A percentile compares a stretch with the other conserved stretches of the same genome.
Conservation (phyloP, 2,329 filamentous ascomycete species). For the Alternaria dauci region DNA sequence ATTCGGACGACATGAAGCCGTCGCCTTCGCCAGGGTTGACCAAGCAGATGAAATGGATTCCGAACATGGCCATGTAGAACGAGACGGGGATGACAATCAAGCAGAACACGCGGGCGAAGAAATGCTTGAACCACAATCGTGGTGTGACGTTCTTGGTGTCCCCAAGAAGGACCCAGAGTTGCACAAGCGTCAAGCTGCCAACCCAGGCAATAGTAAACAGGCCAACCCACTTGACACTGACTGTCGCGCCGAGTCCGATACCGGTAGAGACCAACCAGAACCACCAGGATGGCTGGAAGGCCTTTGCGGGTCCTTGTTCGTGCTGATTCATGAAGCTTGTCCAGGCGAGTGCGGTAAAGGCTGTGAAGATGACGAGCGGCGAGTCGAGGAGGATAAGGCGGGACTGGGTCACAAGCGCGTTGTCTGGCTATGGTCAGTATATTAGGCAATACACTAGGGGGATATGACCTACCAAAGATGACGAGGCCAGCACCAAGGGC, state of each 20-base stretch:
- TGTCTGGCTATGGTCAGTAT: slow-evolving; percentile 68
- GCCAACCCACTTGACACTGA: slow-evolving; percentile 98
- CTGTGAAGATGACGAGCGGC: slow-evolving; percentile 90
- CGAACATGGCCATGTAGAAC: slow-evolving; percentile 98
- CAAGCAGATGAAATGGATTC: slow-evolving; percentile 92
- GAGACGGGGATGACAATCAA: slow-evolving; percentile 85
- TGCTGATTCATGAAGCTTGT: slow-evolving; percentile 96
- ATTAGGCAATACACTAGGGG: neutral
- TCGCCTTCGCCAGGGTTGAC: slow-evolving; percentile 96
- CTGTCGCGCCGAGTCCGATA: slow-evolving; percentile 85
- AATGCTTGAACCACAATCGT: slow-evolving; percentile 90
- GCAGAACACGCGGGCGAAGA: slow-evolving; percentile 89
- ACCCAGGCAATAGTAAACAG: slow-evolving; percentile 99
- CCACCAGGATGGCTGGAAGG: slow-evolving; percentile 94
- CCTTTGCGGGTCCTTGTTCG: slow-evolving; percentile 86
- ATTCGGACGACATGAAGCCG: slow-evolving; percentile 99
- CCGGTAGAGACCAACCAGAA: slow-evolving; percentile 94
- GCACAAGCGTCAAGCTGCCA: slow-evolving; percentile 84
- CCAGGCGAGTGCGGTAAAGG: slow-evolving; percentile 88
- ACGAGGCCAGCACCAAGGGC: slow-evolving; percentile 83
- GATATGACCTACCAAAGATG: slow-evolving; percentile 75
- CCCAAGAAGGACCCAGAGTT: slow-evolving; percentile 94
- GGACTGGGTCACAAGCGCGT: slow-evolving; percentile 92
- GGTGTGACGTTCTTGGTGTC: slow-evolving; percentile 86
- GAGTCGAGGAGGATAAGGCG: slow-evolving; percentile 96